Evolutionary conservation across 176 grass and related monocot genomes (phyloP).

Genomic region (Lolium perenne): DNA sequence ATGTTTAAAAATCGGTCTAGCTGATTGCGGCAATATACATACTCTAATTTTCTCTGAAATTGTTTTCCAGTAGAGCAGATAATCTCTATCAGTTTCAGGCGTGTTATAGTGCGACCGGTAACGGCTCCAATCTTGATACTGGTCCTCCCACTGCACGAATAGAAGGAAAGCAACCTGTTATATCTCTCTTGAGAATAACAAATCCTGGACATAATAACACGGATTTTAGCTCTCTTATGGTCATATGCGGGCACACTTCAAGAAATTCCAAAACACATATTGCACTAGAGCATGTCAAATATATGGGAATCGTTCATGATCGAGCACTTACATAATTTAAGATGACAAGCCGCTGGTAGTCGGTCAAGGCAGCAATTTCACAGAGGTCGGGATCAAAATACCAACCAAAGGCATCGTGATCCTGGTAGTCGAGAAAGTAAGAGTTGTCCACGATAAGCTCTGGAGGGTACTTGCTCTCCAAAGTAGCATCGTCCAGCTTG

Average conservation of each 20-base stretch:
- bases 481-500: not conserved
- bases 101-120: not conserved
- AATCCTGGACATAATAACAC: not conserved
- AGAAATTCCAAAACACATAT: not conserved
- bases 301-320: not conserved
- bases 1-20: not conserved
- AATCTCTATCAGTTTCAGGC: conserved; percentile 16
- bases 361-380: not conserved
- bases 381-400: not conserved
- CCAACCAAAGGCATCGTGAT: not conserved
- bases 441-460: not conserved
- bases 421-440: not conserved
- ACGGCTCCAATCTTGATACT: not conserved
- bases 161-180: conserved; percentile 5
- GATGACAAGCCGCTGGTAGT: conserved; percentile 24
- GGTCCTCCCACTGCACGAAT: conserved; percentile 5
- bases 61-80: conserved; percentile 23
- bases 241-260: not conserved
- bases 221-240: not conserved
- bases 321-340: not conserved
- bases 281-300: not conserved
- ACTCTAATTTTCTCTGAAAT: conserved; percentile 15
- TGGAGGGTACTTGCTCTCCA: not conserved
- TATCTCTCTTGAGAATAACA: conserved; percentile 3
- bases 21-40: conserved; percentile 5